Evolutionary conservation across 495 filamentous ascomycete species (phyloP), one percentile per base, ranked within the genome.

Genomic region (Saxophila tyrrhenica): DNA sequence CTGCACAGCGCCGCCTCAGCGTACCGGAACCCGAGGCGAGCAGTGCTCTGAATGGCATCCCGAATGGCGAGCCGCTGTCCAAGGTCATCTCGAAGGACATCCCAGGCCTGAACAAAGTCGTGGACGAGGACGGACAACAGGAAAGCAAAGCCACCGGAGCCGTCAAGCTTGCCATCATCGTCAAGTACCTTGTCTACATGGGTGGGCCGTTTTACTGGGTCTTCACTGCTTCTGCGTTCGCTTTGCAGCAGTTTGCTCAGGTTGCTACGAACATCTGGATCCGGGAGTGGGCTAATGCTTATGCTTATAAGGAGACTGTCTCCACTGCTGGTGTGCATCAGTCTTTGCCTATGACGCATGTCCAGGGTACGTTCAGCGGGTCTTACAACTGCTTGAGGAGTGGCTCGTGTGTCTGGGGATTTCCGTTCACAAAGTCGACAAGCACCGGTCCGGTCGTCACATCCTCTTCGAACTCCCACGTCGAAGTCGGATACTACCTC

Each of bases 141-240:
- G 92, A 99, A 66, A 74, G 72, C 2, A 95, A 94, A 67, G 81
- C 85, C 16, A 76, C 75, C 47, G 92, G 92, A 32, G 82, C 89
- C 35, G 87, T 99, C 60, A 87, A 94, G 64, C 84, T 85, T 78
- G 73, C 75, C 23, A 88, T 94, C 45, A 81, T 97, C 62, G 72
- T 75, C 29, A 81, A 95, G 63, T 99, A 96, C 67, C 75, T 99
- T 19, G 65, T 65, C 20, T 77, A 89, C 44, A 97, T 97, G 94
- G 94, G 94, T 9, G 75, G 79, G 3, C 95, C 90, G 89, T 87
- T 86, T 75, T 99, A 89, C 64, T 99, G 94, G 94, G 63, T 84
- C 43, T 62, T 82, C 45, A 85, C 90, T 20, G 66, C 82, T 20
- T 47, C 79, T 0, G 78, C 87, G 41, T 97, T 99, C 64, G 78